Conservation (phyloP, 73 alveolate genomes). For the Paraurostyla sp. region DNA sequence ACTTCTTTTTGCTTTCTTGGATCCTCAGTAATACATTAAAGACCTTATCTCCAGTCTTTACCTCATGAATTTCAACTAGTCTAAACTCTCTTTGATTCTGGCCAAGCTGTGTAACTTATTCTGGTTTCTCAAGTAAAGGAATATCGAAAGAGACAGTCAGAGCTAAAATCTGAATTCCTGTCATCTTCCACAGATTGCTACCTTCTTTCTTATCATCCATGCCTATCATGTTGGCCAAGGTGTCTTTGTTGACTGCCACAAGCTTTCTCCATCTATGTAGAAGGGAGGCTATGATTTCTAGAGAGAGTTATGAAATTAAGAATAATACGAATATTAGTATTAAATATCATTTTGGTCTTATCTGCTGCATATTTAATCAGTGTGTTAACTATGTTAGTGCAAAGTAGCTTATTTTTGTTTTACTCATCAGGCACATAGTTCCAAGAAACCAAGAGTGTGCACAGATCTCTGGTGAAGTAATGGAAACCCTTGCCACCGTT, state of each 20-base stretch:
- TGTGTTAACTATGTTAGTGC: slow-evolving; percentile 80
- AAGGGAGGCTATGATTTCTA: slow-evolving; percentile 86
- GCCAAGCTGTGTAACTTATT: slow-evolving; percentile 59
- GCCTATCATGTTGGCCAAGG: slow-evolving; percentile 84
- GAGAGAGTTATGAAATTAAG: not conserved
- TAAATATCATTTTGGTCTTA: slow-evolving; percentile 80
- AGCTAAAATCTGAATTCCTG: slow-evolving; percentile 89
- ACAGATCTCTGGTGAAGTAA: slow-evolving; percentile 97
- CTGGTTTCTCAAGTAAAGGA: slow-evolving; percentile 78
- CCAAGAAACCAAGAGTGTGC: slow-evolving; percentile 86
- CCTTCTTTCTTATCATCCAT: slow-evolving; percentile 80
- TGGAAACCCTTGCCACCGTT: slow-evolving; percentile 98
- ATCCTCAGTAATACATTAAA: slow-evolving; percentile 43
- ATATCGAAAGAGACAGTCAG: slow-evolving; percentile 81
- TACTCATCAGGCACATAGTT: slow-evolving; percentile 75
- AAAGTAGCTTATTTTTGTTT: slow-evolving; percentile 75
- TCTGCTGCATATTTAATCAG: slow-evolving; percentile 88
- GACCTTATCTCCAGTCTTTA: slow-evolving; percentile 65
- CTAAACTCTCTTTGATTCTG: slow-evolving; percentile 72
- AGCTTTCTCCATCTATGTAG: slow-evolving; percentile 86
- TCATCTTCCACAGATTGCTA: slow-evolving; percentile 88
- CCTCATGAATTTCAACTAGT: slow-evolving; percentile 68
- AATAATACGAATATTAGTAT: slow-evolving; percentile 76
- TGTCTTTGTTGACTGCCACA: slow-evolving; percentile 81
- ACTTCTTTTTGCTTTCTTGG: slow-evolving; percentile 41